Evolutionary conservation across 352 stramenopile species (phyloP).

Genomic region (Phytophthora brassicae): DNA sequence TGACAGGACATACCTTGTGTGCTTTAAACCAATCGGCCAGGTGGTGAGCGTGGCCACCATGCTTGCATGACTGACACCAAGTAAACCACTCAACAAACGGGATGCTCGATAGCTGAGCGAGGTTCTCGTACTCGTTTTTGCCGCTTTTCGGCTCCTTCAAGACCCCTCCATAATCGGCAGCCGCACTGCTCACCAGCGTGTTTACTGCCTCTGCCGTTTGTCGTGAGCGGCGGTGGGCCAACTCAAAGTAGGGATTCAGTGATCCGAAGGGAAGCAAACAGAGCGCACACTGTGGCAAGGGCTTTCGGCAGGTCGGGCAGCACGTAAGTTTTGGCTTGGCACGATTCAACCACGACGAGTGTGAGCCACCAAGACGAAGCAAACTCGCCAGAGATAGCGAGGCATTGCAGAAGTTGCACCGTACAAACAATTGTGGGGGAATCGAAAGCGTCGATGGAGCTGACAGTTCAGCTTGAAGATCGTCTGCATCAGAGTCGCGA

Average conservation of each 20-base stretch:
- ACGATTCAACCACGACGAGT: conserved; percentile 88
- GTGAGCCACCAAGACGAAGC: conserved; percentile 86
- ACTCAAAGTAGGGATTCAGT: conserved; percentile 95
- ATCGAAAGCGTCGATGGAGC: conserved; percentile 56
- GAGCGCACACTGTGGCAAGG: conserved; percentile 91
- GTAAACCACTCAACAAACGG: conserved; percentile 96
- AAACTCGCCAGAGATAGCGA: conserved; percentile 90
- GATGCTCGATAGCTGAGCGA: conserved; percentile 90
- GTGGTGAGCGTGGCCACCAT: conserved; percentile 92
- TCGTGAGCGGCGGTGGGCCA: conserved; percentile 82
- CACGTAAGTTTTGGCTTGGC: conserved; percentile 90
- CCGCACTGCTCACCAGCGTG: conserved; percentile 32
- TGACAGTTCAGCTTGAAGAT: conserved; percentile 46
- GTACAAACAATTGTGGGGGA: conserved; percentile 90
- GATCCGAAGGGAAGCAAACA: conserved; percentile 93
- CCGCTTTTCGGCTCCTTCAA: conserved; percentile 54
- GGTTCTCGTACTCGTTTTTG: conserved; percentile 79
- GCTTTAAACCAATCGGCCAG: conserved; percentile 93
- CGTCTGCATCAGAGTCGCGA: conserved; percentile 46
- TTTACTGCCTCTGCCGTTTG: conserved; percentile 58
- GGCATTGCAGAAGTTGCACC: conserved; percentile 94
- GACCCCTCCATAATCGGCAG: conserved; percentile 33
- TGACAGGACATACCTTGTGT: conserved; percentile 91
- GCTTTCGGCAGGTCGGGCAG: conserved; percentile 92
- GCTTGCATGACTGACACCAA: conserved; percentile 92